phyloP scores from a whole-genome alignment of 2,329 filamentous ascomycete genomes.

The Aspergillus uvarum region DNA sequence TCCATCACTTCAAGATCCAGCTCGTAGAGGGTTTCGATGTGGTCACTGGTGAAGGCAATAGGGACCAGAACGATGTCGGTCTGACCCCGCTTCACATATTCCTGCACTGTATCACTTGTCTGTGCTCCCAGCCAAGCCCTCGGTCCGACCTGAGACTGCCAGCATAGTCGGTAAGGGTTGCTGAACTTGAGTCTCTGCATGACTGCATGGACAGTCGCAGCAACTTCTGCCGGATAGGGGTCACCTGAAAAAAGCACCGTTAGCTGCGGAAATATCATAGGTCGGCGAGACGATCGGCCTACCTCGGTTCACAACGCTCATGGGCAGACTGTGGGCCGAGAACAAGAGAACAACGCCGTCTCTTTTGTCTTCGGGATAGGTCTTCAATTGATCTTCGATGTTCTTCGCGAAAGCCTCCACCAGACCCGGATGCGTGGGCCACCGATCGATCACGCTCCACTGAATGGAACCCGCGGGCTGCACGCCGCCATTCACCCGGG shows the following conservation, averaged over 20 bases:
- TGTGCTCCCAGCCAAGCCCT: constrained; percentile 94
- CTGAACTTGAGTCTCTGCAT: constrained; percentile 85
- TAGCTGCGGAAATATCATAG: neutral
- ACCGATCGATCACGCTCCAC: constrained; percentile 98
- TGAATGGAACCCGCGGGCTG: constrained; percentile 69
- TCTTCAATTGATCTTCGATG: constrained; percentile 78
- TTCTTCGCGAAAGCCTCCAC: constrained; percentile 91
- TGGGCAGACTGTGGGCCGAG: constrained; percentile 92
- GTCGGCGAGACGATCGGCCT: constrained; percentile 21
- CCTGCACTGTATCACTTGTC: constrained; percentile 81
- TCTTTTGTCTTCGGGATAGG: constrained; percentile 79
- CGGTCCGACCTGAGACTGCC: constrained; percentile 97
- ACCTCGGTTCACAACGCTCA: constrained; percentile 95
- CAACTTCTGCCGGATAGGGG: constrained; percentile 92
- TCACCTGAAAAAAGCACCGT: constrained; percentile 60
- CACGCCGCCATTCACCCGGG: constrained; percentile 54
- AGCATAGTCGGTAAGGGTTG: constrained; percentile 90
- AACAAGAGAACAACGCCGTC: constrained; percentile 84
- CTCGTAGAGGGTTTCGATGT: constrained; percentile 96
- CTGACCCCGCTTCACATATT: constrained; percentile 87
- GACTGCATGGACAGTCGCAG: constrained; percentile 93
- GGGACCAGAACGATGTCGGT: constrained; percentile 89
- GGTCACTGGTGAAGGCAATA: constrained; percentile 97
- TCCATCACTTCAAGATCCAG: constrained; percentile 93
- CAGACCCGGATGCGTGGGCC: constrained; percentile 87